A percentile compares a stretch with the other conserved stretches of the same genome.
These are phyloP conservation scores for Cyberlindnera mrakii DNA, from an alignment of 805 yeast species.

Conservation along the genomic window DNA sequence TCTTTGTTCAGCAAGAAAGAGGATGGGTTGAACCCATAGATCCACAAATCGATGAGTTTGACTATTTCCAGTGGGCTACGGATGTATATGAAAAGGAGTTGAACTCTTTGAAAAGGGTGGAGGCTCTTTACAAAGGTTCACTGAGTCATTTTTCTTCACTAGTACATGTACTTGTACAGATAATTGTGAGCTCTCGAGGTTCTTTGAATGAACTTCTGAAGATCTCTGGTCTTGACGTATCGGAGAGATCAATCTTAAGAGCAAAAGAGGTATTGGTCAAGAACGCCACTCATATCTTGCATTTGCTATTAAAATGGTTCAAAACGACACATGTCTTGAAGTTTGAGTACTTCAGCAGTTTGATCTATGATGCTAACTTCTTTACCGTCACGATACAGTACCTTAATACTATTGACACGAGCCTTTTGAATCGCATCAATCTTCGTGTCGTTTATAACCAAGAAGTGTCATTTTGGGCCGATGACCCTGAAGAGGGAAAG, in stretches of 20 bases:
- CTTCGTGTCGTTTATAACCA: constrained; percentile 14
- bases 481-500: neutral
- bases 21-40: constrained; percentile 39
- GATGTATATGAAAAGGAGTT: constrained; percentile 27
- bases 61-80: constrained; percentile 21
- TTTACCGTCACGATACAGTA: constrained; percentile 21
- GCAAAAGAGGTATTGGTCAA: constrained; percentile 60
- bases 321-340: constrained; percentile 73
- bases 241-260: constrained; percentile 31
- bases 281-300: constrained; percentile 48
- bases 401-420: constrained; percentile 13
- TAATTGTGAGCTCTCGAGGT: constrained; percentile 35
- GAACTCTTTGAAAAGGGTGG: constrained; percentile 47
- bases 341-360: constrained; percentile 63
- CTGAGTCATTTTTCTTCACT: constrained; percentile 57
- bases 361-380: constrained; percentile 69
- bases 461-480: constrained; percentile 9
- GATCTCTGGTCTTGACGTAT: constrained; percentile 37
- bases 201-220: constrained; percentile 4
- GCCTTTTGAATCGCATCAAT: constrained; percentile 26
- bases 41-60: constrained; percentile 23
- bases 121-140: constrained; percentile 46
- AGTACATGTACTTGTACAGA: constrained; percentile 55
- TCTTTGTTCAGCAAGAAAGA: constrained; percentile 67
- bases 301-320: constrained; percentile 66